Evolutionary conservation across 805 yeast species (phyloP).

Genomic region (Starmerella ratchasimensis): DNA sequence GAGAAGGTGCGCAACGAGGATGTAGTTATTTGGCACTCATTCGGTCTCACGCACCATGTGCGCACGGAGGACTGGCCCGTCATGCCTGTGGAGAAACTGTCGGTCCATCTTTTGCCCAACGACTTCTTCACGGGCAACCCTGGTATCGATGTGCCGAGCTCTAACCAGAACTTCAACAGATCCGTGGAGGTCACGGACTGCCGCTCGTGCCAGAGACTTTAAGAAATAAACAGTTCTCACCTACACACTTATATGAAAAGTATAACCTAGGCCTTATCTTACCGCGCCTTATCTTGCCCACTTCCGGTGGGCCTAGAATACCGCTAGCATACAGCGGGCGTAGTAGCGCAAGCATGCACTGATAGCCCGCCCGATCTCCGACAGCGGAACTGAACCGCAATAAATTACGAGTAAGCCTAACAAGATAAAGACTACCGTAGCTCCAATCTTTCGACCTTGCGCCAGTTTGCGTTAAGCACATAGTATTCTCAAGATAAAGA

Average conservation of each 20-base stretch:
- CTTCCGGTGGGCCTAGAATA: too few species aligned
- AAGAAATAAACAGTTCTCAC: too few species aligned
- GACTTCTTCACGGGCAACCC: constrained; percentile 73
- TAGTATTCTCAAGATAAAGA: too few species aligned
- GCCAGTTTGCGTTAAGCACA: too few species aligned
- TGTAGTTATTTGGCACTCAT: constrained; percentile 65
- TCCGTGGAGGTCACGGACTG: constrained; percentile 29
- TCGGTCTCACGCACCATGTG: constrained; percentile 61
- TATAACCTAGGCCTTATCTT: neutral
- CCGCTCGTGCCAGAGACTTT: constrained; percentile 20
- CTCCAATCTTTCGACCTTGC: too few species aligned
- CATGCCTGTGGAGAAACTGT: constrained; percentile 71
- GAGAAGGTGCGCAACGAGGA: constrained; percentile 63
- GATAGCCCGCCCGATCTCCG: too few species aligned
- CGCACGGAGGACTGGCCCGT: constrained; percentile 79
- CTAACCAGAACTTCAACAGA: constrained; percentile 54
- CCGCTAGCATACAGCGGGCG: too few species aligned
- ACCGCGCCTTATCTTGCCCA: too few species aligned
- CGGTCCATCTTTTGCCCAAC: constrained; percentile 49
- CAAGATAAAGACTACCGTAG: too few species aligned
- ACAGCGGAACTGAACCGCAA: too few species aligned
- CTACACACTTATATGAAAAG: neutral
- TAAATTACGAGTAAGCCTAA: too few species aligned
- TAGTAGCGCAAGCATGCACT: too few species aligned
- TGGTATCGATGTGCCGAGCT: constrained; percentile 62